These are phyloP conservation scores for Candida arabinofermentans DNA, from an alignment of 805 yeast species.

Conservation along the genomic window DNA sequence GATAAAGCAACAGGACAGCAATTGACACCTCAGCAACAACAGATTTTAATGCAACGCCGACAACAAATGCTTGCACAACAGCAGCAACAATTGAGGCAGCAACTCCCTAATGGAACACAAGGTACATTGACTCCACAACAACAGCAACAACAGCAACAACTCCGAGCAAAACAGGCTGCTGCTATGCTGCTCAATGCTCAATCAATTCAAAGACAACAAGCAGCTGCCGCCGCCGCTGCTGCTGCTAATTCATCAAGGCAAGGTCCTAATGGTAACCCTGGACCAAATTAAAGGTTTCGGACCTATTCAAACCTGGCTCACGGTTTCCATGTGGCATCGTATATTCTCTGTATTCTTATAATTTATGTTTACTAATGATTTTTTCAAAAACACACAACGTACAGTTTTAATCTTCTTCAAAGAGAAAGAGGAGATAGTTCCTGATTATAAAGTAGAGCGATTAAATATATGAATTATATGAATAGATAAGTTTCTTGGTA, in stretches of 20 bases:
- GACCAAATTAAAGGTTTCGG: slow-evolving; percentile 3
- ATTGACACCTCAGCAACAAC: slow-evolving; percentile 5
- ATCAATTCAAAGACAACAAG: slow-evolving; percentile 18
- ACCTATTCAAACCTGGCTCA: no score
- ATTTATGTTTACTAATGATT: no score
- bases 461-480: no score
- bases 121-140: slow-evolving; percentile 12
- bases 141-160: slow-evolving; percentile 17
- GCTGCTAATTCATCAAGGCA: slow-evolving; percentile 12
- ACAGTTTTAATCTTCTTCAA: no score
- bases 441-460: no score
- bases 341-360: no score
- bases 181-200: slow-evolving; percentile 21
- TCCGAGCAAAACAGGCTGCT: slow-evolving; percentile 21
- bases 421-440: no score
- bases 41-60: slow-evolving; percentile 17
- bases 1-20: slow-evolving; percentile 2
- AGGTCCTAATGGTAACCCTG: neutral
- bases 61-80: slow-evolving; percentile 20
- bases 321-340: no score
- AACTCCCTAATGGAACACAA: slow-evolving; percentile 3
- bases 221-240: slow-evolving; percentile 16
- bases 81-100: slow-evolving; percentile 11
- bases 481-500: no score
- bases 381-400: no score